Base-by-base conservation (phyloP, 2,329 filamentous ascomycete genomes). In the Diaporthe citriasiana region DNA sequence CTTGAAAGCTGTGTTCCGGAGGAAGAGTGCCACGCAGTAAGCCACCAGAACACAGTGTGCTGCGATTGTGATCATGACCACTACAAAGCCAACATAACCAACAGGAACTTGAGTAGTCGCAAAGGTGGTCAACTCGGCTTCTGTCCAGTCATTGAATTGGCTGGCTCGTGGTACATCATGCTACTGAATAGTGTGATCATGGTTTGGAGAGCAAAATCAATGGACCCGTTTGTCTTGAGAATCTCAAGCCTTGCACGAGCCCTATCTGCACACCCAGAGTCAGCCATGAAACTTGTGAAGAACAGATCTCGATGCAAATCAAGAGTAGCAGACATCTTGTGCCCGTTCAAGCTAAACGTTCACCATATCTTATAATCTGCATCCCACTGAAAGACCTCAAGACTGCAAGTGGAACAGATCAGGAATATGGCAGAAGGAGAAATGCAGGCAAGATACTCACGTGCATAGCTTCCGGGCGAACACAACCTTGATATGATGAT, bases 1-100 rank as follows among this genome's bases (percentile, higher is more conserved):
- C n/a, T n/a, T n/a, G n/a, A n/a, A n/a, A 33, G 50, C 42, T n/a
- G 66, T 70, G 35, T 45, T 40, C 25, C 66, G 66, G 6, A 70
- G n/a, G 12, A 56, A 70, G 10, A 70, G 42, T 22, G 42, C 27
- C 25, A 70, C 10, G 15, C 35, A n/a, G 17, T n/a, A 40, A 8
- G 35, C 35, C 25, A 45, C 15, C 8, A 55, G 35, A 7, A n/a
- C 17, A 12, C 25, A 45, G 33, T 56, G 66, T 3, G 30, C 25
- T 33, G 15, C 2, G 17, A 56, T 25, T 30, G 50, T 45, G 9
- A 45, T 30, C n/a, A 19, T 22, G 19, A 45, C 50, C 22, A 45
- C 30, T 22, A 4, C 10, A 33, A 56, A 42, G 4, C 50, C 66
- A 8, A 40, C 5, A 55, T 17, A 33, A 3, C 50, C 17, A 17